phyloP scores from a whole-genome alignment of 2,329 filamentous ascomycete genomes.

The Aspergillus oerlinghausenensis region DNA sequence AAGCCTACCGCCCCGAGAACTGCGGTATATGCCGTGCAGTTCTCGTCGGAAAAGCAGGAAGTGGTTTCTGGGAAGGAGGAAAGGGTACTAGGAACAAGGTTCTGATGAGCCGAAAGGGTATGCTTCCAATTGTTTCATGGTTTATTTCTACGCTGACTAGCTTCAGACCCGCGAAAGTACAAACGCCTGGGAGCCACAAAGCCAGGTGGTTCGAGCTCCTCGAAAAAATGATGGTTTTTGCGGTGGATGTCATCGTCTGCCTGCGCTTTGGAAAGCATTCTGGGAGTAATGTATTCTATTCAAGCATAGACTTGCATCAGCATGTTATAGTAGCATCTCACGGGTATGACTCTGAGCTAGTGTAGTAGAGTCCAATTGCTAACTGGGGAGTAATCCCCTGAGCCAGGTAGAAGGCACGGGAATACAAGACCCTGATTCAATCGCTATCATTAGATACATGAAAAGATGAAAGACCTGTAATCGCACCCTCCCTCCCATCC shows the following conservation, averaged over 20 bases:
- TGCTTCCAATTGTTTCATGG: conserved; percentile 6
- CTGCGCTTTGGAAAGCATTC: background rate
- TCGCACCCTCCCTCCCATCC: too few species aligned
- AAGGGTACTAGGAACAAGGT: conserved; percentile 70
- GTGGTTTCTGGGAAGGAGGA: conserved; percentile 83
- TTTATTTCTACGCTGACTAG: conserved; percentile 4
- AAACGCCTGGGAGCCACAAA: conserved; percentile 52
- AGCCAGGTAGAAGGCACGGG: too few species aligned
- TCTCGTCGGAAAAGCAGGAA: conserved; percentile 61
- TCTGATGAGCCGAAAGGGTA: conserved; percentile 66
- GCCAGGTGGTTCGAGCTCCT: conserved; percentile 24
- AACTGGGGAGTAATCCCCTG: too few species aligned
- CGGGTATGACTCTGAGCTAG: too few species aligned
- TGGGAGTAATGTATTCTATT: background rate
- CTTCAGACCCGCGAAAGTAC: conserved; percentile 64
- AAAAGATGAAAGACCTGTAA: too few species aligned
- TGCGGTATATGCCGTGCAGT: conserved; percentile 69
- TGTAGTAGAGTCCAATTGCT: too few species aligned
- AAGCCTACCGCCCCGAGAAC: conserved; percentile 70
- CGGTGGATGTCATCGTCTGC: background rate
- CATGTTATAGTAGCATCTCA: background rate
- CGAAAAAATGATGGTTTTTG: conserved; percentile 17
- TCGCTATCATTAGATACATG: too few species aligned
- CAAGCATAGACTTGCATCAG: background rate
- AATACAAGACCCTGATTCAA: too few species aligned